Percentiles rank a stretch among this genome's conserved stretches.
phyloP scores from a whole-genome alignment of 1,139 yeast genomes.

The Sporopachydermia cereana region DNA sequence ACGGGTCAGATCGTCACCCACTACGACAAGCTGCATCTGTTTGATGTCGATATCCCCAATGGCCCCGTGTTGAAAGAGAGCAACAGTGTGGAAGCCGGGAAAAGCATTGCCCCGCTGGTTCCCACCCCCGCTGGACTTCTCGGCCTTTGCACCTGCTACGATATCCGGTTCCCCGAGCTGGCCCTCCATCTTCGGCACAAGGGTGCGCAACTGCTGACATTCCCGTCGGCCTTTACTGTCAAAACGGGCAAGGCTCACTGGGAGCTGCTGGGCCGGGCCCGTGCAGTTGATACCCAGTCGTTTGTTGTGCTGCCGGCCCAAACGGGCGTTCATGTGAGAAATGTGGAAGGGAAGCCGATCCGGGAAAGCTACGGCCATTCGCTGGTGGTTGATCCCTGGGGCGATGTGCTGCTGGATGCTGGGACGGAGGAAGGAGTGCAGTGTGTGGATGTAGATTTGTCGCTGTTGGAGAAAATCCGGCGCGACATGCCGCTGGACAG shows the following conservation, averaged over 20 bases:
- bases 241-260: constrained; percentile 90
- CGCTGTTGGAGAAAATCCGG: constrained; percentile 37
- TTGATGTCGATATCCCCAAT: constrained; percentile 64
- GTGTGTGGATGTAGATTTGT: constrained; percentile 59
- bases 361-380: constrained; percentile 72
- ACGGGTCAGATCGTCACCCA: constrained; percentile 51
- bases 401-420: constrained; percentile 47
- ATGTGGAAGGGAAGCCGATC: constrained; percentile 25
- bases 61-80: constrained; percentile 57
- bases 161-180: constrained; percentile 79
- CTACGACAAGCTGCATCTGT: constrained; percentile 80
- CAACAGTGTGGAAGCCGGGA: constrained; percentile 74
- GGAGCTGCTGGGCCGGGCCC: constrained; percentile 63
- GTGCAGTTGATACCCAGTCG: constrained; percentile 84
- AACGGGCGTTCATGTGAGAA: constrained; percentile 51
- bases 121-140: constrained; percentile 46
- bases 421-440: constrained; percentile 43
- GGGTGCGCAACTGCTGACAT: constrained; percentile 74
- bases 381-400: constrained; percentile 86
- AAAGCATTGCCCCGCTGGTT: constrained; percentile 41
- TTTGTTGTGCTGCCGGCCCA: constrained; percentile 91
- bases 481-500: constrained; percentile 58
- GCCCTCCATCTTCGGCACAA: constrained; percentile 48
- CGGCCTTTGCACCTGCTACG: constrained; percentile 79
- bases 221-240: constrained; percentile 87